Evolutionary conservation across 352 stramenopile genomes (phyloP).

Genomic region (Achlya hypogyna): DNA sequence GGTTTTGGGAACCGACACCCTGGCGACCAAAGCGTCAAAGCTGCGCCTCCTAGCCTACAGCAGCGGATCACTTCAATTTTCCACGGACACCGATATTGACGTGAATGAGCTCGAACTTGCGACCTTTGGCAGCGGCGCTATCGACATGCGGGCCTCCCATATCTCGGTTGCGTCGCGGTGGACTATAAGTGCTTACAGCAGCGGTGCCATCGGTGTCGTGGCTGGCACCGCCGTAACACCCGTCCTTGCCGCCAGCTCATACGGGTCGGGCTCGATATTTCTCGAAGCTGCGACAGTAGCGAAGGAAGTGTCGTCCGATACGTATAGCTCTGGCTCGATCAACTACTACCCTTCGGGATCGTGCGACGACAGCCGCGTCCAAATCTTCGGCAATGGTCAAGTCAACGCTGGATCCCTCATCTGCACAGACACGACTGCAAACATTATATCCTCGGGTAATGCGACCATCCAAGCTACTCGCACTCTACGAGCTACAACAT

Average conservation of each 20-base stretch:
- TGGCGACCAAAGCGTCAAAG: not conserved
- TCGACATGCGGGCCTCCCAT: not conserved
- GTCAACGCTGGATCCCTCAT: constrained; percentile 3
- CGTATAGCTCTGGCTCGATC: not conserved
- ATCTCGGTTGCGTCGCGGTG: not conserved
- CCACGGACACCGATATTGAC: not conserved
- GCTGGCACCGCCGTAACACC: not conserved
- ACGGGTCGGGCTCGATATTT: not conserved
- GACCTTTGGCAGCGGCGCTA: not conserved
- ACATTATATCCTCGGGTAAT: not conserved
- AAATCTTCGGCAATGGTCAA: not conserved
- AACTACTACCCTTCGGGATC: constrained; percentile 6
- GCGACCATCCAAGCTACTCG: not conserved
- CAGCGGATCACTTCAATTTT: not conserved
- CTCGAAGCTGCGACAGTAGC: not conserved
- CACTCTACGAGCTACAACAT: not conserved
- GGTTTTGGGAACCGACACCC: not conserved
- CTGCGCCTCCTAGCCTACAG: not conserved
- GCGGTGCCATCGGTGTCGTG: not conserved
- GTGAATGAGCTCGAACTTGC: not conserved
- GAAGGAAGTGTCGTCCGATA: not conserved
- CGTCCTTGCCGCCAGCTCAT: not conserved
- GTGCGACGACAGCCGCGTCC: not conserved
- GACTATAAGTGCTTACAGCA: not conserved
- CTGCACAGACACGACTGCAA: not conserved